These are phyloP conservation scores for Aspergillus ustus DNA, from an alignment of 2,329 filamentous ascomycete genomes.

Conservation along the genomic window DNA sequence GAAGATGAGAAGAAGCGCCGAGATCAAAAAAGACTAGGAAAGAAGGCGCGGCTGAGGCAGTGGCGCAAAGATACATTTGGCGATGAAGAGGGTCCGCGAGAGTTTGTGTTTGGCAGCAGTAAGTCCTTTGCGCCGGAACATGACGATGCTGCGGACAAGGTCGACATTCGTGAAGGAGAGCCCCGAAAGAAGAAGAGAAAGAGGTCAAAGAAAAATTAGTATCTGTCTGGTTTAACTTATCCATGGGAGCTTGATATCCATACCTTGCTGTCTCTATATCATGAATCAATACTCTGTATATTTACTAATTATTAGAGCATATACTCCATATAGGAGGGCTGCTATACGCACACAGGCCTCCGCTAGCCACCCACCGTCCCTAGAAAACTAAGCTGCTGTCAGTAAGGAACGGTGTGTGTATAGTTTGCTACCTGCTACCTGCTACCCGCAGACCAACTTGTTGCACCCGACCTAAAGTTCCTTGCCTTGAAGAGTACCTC, in stretches of 20 bases:
- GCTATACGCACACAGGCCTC: no score
- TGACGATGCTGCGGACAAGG: constrained; percentile 32
- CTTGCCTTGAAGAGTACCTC: no score
- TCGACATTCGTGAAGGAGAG: constrained; percentile 50
- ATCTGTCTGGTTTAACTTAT: not conserved
- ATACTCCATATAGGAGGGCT: no score
- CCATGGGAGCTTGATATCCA: constrained; percentile 8
- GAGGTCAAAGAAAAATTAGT: constrained; percentile 49
- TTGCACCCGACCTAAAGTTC: no score
- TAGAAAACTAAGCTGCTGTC: no score
- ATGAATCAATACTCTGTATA: not conserved
- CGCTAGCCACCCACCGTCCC: no score
- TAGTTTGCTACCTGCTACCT: no score
- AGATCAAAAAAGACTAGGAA: constrained; percentile 85
- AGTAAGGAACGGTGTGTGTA: no score
- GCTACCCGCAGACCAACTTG: no score
- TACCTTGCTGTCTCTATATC: constrained; percentile 5
- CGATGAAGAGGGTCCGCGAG: constrained; percentile 57
- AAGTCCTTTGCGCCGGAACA: constrained; percentile 22
- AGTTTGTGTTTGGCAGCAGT: constrained; percentile 36
- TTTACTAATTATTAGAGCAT: no score
- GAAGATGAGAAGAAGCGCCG: constrained; percentile 86
- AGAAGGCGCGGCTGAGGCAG: constrained; percentile 87
- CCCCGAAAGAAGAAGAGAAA: constrained; percentile 49
- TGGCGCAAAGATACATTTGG: constrained; percentile 78